Percentiles rank a stretch among this genome's conserved stretches.
Conservation (phyloP, 2,329 filamentous ascomycete genomes). For the Penicillium griseofulvum region DNA sequence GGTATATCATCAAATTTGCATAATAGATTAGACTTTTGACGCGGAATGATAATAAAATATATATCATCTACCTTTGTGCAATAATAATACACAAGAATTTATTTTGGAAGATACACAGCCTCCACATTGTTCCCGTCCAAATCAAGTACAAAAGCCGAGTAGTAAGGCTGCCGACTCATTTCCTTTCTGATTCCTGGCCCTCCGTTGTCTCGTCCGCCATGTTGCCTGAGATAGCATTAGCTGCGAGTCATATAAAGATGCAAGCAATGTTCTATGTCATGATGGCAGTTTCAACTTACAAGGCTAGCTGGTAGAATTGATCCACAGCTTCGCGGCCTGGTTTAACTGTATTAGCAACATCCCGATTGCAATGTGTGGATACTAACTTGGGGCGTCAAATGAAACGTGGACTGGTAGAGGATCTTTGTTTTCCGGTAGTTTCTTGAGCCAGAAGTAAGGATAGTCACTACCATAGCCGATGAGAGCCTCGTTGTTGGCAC, state of each 20-base stretch:
- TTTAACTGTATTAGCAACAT: not conserved
- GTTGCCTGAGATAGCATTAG: not conserved
- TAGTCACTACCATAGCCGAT: constrained; percentile 6
- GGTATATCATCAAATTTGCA: no score
- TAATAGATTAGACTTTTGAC: no score
- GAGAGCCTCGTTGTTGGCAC: not conserved
- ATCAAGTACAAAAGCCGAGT: constrained; percentile 1
- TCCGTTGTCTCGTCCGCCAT: constrained; percentile 1
- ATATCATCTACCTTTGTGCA: no score
- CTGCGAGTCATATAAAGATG: not conserved
- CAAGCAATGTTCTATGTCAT: not conserved
- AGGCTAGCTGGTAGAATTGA: constrained; percentile 2
- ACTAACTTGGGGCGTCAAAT: constrained; percentile 3
- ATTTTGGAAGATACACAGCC: constrained; percentile 1
- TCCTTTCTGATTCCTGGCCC: constrained; percentile 2
- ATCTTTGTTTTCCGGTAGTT: not conserved
- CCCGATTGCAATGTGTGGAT: not conserved
- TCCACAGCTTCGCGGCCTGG: constrained; percentile 1
- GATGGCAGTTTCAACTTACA: not conserved
- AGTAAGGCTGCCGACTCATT: constrained; percentile 6
- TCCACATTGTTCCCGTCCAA: constrained; percentile 2
- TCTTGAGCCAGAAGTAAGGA: constrained; percentile 1
- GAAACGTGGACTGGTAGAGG: not conserved
- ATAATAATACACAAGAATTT: not conserved
- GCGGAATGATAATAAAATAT: no score